Evolutionary conservation across 2,329 filamentous ascomycete species (phyloP).

Genomic region (Cytospora leucostoma): DNA sequence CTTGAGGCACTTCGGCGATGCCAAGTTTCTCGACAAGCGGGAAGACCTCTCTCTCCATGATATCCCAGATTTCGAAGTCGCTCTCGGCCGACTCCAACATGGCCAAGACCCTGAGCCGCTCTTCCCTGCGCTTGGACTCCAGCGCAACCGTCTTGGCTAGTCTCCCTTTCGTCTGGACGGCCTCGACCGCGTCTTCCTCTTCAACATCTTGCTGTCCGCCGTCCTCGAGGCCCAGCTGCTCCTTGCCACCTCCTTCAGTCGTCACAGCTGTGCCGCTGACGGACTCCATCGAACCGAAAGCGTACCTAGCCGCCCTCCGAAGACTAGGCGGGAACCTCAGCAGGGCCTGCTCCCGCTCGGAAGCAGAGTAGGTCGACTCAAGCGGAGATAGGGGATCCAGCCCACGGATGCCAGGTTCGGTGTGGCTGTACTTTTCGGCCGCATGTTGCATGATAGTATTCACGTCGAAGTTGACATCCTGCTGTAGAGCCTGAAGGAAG

Average conservation of each 20-base stretch:
- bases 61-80: constrained; percentile 67
- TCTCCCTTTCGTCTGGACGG: constrained; percentile 24
- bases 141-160: constrained; percentile 40
- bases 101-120: constrained; percentile 54
- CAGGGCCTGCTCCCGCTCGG: constrained; percentile 40
- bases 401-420: constrained; percentile 20
- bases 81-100: constrained; percentile 57
- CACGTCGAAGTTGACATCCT: constrained; percentile 29
- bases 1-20: constrained; percentile 40
- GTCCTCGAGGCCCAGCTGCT: neutral
- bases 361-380: constrained; percentile 30
- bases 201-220: neutral
- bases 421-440: constrained; percentile 20
- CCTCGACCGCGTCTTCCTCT: constrained; percentile 34
- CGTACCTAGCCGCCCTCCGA: constrained; percentile 41
- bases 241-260: constrained; percentile 17
- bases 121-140: constrained; percentile 44
- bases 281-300: constrained; percentile 39
- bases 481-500: constrained; percentile 13
- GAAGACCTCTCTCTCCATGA: constrained; percentile 69
- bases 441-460: constrained; percentile 36
- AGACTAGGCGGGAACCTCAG: constrained; percentile 45
- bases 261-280: constrained; percentile 22
- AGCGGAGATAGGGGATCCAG: constrained; percentile 29
- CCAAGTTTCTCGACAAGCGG: constrained; percentile 58